Base-by-base conservation (phyloP, 148 eudicot species). In the Chenopodium formosanum region DNA sequence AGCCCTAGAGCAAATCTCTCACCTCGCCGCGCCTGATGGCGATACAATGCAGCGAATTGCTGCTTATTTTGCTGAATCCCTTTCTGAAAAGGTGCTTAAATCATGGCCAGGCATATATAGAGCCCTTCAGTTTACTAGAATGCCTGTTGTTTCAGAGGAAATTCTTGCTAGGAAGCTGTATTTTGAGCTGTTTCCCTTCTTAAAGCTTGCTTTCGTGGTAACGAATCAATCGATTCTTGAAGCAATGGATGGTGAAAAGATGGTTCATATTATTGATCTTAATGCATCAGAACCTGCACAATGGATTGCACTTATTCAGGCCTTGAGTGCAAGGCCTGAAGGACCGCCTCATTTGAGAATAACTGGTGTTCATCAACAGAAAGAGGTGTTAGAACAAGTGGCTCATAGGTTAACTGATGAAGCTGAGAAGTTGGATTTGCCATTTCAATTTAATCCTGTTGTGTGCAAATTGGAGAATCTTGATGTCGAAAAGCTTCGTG, bases 1-100 rank as follows among this genome's bases (percentile, higher is more conserved):
- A 52, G 89, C 91, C 60, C 99, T 96, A 34, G 99, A 94, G 31
- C 94, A 92, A 86, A 94, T 94, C 46, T 92, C 99, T 14, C 94
- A 91, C 8, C 92, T 96, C 9, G 90, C 98, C 17, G 73, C 98
- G 7, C 93, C 99, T 20, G 89, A 90, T 44, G 99, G 99, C 4
- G 99, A 96, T 85, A 94, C 99, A 2, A 94, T 96, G 99, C 99
- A 96, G 84, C 89, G 99, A 19, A 96, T 95, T 14, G 98, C 99
- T 6, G 86, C 99, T 20, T 94, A 96, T 82, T 96, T 96, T 67
- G 86, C 98, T 1, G 97, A 93, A 84, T 93, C 99, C n/a, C 88
- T 96, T 0, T 94, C 95, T 12, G 95, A 96, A 22, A 87, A 93
- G 83, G 86, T 90, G 62, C 90, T 96, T 13, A 91, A 90, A 81